A percentile compares a stretch with the other conserved stretches of the same genome.
Evolutionary conservation across 164 flowering plant species (phyloP).

Genomic region (Liriodendron chinense): DNA sequence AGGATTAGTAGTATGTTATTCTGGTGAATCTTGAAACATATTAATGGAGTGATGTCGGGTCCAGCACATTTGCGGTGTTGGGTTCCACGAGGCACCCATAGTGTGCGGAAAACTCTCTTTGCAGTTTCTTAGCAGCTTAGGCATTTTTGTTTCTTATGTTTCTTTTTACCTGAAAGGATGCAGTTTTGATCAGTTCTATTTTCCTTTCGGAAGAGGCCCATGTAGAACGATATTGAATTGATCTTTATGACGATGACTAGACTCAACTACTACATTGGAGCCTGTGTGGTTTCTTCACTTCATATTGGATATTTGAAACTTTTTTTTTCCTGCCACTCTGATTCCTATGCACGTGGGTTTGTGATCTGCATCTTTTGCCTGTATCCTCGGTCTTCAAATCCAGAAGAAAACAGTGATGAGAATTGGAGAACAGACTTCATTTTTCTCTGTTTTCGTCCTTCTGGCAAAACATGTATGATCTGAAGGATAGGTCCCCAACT

Average conservation of each 20-base stretch:
- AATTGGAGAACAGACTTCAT: too few relatives aligned
- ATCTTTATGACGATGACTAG: not conserved
- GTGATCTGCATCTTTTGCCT: too few relatives aligned
- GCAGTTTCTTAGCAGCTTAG: slow-evolving; percentile 20
- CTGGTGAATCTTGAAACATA: slow-evolving; percentile 2
- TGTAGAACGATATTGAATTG: not conserved
- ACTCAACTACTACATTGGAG: not conserved
- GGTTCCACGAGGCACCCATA: not conserved
- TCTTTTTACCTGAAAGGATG: slow-evolving; percentile 1
- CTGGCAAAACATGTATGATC: too few relatives aligned
- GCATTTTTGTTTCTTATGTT: slow-evolving; percentile 14
- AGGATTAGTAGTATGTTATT: slow-evolving; percentile 7
- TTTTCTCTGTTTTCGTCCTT: too few relatives aligned
- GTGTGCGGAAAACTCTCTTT: slow-evolving; percentile 5
- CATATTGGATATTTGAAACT: not conserved
- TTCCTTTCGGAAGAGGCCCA: not conserved
- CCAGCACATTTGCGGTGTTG: slow-evolving; percentile 15
- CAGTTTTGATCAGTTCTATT: slow-evolving; percentile 11
- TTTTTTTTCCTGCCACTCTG: too few relatives aligned
- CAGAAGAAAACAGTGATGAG: too few relatives aligned
- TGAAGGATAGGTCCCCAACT: too few relatives aligned
- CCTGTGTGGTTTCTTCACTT: not conserved
- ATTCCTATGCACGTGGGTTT: too few relatives aligned
- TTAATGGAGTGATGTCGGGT: slow-evolving; percentile 12
- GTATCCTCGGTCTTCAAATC: too few relatives aligned